phyloP scores from a whole-genome alignment of 805 yeast genomes.

The Cyberlindnera americana region DNA sequence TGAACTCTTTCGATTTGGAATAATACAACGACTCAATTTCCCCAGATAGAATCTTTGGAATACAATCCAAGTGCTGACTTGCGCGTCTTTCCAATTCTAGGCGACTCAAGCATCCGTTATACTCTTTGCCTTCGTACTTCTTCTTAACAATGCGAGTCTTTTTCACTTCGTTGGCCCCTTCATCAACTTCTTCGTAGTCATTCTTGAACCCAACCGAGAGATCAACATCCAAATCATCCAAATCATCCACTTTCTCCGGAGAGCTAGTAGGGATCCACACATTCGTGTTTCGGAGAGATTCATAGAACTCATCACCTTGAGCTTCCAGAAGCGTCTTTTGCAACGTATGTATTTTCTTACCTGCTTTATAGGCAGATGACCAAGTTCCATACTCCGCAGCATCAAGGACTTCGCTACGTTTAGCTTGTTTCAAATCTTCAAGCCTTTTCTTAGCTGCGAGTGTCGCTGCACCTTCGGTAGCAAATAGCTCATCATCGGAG shows the following conservation, averaged over 20 bases:
- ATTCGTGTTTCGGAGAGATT: constrained; percentile 7
- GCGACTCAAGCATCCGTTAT: constrained; percentile 28
- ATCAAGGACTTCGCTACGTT: background rate
- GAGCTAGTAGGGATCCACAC: constrained; percentile 17
- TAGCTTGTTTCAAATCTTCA: background rate
- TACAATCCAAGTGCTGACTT: constrained; percentile 29
- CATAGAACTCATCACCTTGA: constrained; percentile 10
- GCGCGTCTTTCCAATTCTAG: constrained; percentile 30
- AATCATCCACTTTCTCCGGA: background rate
- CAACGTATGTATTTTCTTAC: background rate
- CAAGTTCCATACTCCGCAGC: constrained; percentile 6
- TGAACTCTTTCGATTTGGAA: constrained; percentile 42
- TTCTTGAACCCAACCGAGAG: constrained; percentile 12
- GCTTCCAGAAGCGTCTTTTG: background rate
- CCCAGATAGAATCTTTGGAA: constrained; percentile 44
- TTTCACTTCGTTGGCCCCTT: constrained; percentile 15
- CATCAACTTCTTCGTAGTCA: constrained; percentile 19
- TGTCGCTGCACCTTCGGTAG: constrained; percentile 4
- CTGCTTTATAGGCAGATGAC: constrained; percentile 2
- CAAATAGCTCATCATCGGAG: constrained; percentile 11
- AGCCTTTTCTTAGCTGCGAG: constrained; percentile 3
- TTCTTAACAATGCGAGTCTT: constrained; percentile 12
- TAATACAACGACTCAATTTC: constrained; percentile 45
- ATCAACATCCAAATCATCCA: constrained; percentile 16
- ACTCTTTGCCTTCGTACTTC: constrained; percentile 24